Base-by-base conservation (phyloP, 495 filamentous ascomycete species). In the Podospora pseudocomata region DNA sequence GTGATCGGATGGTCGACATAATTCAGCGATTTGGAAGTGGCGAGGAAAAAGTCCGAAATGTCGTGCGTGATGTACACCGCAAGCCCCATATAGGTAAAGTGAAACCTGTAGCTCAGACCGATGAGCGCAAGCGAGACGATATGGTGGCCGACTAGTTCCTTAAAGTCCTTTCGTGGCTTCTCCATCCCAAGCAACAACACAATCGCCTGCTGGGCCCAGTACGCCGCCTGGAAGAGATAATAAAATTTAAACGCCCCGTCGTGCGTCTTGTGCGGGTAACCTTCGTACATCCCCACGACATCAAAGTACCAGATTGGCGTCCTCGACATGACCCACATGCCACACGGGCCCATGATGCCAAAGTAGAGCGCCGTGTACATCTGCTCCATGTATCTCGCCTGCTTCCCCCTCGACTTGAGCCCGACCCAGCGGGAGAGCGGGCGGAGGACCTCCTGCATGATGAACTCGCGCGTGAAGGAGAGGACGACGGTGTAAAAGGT, bases 221-320 rank as follows among this genome's bases (percentile, higher is more conserved):
- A 99, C 66, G 91, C 90, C 44, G 93, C 96, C 81, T 99, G 91
- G 72, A 99, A 89, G 61, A 99, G 82, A 73, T 99, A 99, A 77
- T 97, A 99, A 26, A 93, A 91, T 85, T 99, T 99, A 87, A 98
- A 97, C n/a, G 85, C 65, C 54, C 80, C 90, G 61, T 91, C 91
- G 74, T 96, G 94, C 60, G 90, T 90, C 69, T 86, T 85, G 79
- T 99, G 95, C 19, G 95, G 95, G 81, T 92, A 98, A 9, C 82
- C 83, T 78, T 96, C 93, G 75, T 94, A 99, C 91, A 97, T 96
- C 68, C 86, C 93, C 58, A 70, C 71, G 6, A 91, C 96, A 80
- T 96, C 93, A 85, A 98, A 99, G 77, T 97, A 98, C 95, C 95
- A 99, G n/a, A 99, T 86, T 13, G 93, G 89, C 7, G 93, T 92